These are phyloP conservation scores for Chytriomyces sp. DNA, from an alignment of 192 early-diverging fungal genomes.

Conservation along the genomic window DNA sequence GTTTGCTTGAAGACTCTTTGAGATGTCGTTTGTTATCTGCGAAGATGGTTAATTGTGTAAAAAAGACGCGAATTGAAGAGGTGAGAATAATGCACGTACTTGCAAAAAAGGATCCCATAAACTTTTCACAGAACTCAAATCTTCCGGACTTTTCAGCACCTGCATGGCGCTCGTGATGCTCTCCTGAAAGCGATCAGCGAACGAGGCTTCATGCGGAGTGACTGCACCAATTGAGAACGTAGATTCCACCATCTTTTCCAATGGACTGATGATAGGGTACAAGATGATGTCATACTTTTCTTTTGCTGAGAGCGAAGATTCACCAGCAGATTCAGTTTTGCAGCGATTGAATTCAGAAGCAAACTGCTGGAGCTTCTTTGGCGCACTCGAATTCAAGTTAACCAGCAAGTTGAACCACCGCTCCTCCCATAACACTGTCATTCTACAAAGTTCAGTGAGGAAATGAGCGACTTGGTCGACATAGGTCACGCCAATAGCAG, in stretches of 20 bases:
- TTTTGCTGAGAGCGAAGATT: constrained; percentile 50
- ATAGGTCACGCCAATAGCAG: background rate
- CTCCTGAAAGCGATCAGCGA: constrained; percentile 58
- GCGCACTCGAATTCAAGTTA: constrained; percentile 61
- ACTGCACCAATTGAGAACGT: constrained; percentile 44
- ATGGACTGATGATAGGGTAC: constrained; percentile 57
- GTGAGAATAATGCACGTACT: constrained; percentile 42
- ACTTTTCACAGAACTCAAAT: constrained; percentile 52
- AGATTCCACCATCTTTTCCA: constrained; percentile 61
- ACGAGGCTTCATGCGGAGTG: constrained; percentile 74
- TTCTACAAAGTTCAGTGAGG: constrained; percentile 64
- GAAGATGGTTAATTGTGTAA: background rate
- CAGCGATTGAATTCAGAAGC: constrained; percentile 62
- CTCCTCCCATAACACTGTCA: constrained; percentile 86
- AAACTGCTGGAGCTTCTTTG: constrained; percentile 59
- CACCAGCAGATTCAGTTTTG: constrained; percentile 43
- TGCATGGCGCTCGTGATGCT: constrained; percentile 62
- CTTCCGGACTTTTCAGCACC: constrained; percentile 47
- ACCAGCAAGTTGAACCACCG: constrained; percentile 76
- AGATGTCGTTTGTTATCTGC: constrained; percentile 62
- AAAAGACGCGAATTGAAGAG: constrained; percentile 15
- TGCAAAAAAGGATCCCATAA: constrained; percentile 65
- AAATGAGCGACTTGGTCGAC: constrained; percentile 39
- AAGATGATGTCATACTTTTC: constrained; percentile 62
- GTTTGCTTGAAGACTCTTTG: constrained; percentile 58